phyloP scores from a whole-genome alignment of 371 early-diverging fungal species.

The Smittium culicis region DNA sequence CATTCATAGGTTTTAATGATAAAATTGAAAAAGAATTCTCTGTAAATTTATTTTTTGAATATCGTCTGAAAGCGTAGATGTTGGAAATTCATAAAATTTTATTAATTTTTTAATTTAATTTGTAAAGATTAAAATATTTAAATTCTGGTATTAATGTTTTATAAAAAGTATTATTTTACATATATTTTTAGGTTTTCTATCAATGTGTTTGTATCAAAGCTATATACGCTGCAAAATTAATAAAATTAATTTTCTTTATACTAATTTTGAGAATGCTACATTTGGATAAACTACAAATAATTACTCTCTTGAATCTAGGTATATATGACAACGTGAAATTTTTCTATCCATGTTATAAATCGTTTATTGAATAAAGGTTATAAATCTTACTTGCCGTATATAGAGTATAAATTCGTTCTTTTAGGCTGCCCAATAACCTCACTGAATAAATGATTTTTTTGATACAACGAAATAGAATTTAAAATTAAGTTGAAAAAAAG shows the following conservation, averaged over 20 bases:
- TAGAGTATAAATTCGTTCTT: not conserved
- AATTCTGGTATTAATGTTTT: too few relatives aligned
- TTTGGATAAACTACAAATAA: not conserved
- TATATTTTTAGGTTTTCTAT: constrained; percentile 1
- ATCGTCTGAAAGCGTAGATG: not conserved
- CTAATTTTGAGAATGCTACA: not conserved
- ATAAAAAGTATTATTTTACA: too few relatives aligned
- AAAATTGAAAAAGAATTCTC: not conserved
- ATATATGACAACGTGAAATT: not conserved
- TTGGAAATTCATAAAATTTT: not conserved
- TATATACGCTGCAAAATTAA: not conserved
- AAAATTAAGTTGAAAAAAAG: not conserved
- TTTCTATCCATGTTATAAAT: not conserved
- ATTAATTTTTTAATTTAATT: too few relatives aligned
- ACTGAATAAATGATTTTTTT: not conserved
- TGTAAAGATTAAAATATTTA: too few relatives aligned
- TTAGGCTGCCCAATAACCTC: not conserved
- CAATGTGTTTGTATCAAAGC: not conserved
- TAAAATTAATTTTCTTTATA: not conserved
- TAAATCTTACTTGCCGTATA: not conserved
- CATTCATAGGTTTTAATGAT: not conserved
- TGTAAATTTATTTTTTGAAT: not conserved
- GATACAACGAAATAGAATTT: not conserved
- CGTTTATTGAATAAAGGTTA: not conserved
- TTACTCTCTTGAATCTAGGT: not conserved